Conservation (phyloP, 257 asterid genomes). For the Solanum bulbocastanum region DNA sequence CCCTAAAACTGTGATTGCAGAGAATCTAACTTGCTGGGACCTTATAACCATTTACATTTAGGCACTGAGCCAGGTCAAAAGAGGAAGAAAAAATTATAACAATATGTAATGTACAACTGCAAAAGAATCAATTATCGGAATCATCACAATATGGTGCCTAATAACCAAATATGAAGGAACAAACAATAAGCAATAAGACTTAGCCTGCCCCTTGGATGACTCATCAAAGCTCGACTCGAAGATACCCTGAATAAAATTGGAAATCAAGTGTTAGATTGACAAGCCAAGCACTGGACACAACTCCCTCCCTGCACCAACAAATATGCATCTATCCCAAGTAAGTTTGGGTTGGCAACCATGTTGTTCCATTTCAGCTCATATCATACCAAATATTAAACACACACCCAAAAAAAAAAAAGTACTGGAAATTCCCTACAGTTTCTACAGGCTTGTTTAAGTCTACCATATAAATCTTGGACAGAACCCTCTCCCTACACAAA, state of each 20-base stretch:
- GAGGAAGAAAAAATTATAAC: not conserved
- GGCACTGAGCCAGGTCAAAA: not conserved
- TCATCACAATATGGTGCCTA: slow-evolving; percentile 62
- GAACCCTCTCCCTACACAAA: not conserved
- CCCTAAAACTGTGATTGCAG: slow-evolving; percentile 52
- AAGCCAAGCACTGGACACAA: not conserved
- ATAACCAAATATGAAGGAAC: slow-evolving; percentile 69
- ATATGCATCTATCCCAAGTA: not conserved
- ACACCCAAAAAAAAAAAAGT: not conserved
- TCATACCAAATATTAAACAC: not conserved
- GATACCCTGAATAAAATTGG: slow-evolving; percentile 62
- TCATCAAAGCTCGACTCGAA: slow-evolving; percentile 79
- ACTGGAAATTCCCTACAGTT: not conserved
- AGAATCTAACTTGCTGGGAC: slow-evolving; percentile 28
- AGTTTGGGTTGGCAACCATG: not conserved
- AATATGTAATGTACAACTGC: slow-evolving; percentile 28
- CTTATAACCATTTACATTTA: slow-evolving; percentile 27
- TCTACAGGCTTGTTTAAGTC: not conserved
- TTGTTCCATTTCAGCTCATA: not conserved
- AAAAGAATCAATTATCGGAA: not conserved
- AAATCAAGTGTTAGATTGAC: not conserved
- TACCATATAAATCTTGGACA: not conserved
- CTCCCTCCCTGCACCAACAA: not conserved
- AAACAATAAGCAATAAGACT: slow-evolving; percentile 74
- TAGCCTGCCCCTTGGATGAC: slow-evolving; percentile 83